phyloP scores from a whole-genome alignment of 495 filamentous ascomycete genomes.

The Podospora conica region DNA sequence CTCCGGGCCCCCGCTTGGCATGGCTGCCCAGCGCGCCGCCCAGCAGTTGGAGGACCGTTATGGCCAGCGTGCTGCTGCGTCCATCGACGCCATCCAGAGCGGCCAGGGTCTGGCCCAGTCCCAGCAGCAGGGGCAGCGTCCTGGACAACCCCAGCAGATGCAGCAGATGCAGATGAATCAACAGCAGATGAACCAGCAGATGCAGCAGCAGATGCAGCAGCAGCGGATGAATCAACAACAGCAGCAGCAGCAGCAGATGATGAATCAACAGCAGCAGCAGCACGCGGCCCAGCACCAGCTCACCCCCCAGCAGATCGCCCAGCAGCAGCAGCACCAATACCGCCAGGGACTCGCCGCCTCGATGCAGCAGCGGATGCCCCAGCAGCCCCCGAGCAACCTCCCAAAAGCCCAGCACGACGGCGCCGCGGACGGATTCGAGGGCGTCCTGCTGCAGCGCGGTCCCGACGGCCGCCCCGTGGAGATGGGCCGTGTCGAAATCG shows the following conservation, averaged over 20 bases:
- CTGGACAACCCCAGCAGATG: conserved; percentile 22
- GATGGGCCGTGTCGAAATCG: conserved; percentile 51
- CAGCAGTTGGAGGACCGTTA: conserved; percentile 63
- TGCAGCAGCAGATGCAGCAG: conserved; percentile 24
- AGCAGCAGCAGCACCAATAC: conserved; percentile 37
- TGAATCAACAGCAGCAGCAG: conserved; percentile 28
- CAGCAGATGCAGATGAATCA: conserved; percentile 39
- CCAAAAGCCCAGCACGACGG: conserved; percentile 42
- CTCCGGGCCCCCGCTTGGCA: conserved; percentile 23
- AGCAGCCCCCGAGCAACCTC: conserved; percentile 36
- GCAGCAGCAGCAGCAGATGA: conserved; percentile 23
- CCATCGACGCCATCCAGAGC: conserved; percentile 51
- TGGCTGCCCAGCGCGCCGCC: conserved; percentile 59
- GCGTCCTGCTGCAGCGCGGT: conserved; percentile 43
- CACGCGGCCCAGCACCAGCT: conserved; percentile 32
- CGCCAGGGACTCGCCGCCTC: conserved; percentile 15
- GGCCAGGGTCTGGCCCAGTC: conserved; percentile 15
- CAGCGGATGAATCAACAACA: conserved; percentile 32
- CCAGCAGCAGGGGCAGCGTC: conserved; percentile 23
- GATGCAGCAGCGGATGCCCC: conserved; percentile 39
- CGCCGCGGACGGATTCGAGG: conserved; percentile 45
- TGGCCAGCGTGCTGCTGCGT: conserved; percentile 61
- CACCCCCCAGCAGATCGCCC: too few relatives aligned
- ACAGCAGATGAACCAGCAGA: conserved; percentile 26
- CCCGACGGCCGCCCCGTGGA: conserved; percentile 33